Conservation (phyloP, 495 filamentous ascomycete genomes). For the Monascus purpureus region DNA sequence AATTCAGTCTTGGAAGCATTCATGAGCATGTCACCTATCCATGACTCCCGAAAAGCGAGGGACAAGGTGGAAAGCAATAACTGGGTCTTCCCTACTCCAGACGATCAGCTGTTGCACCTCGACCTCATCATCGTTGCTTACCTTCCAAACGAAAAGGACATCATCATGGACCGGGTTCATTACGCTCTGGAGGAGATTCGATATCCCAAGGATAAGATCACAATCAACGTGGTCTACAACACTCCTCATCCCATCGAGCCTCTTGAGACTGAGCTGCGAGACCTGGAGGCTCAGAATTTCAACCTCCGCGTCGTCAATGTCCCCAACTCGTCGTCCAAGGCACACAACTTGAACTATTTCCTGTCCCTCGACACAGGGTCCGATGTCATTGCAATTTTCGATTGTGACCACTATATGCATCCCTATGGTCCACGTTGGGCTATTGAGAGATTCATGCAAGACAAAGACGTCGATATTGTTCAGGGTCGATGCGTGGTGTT, state of each 20-base stretch:
- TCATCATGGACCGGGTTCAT: slow-evolving; percentile 22
- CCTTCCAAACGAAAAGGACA: slow-evolving; percentile 28
- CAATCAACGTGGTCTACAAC: slow-evolving; percentile 27
- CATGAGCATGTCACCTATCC: slow-evolving; percentile 14
- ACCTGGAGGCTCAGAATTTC: too few species aligned
- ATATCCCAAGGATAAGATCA: slow-evolving; percentile 21
- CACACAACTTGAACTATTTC: slow-evolving; percentile 28
- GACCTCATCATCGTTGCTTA: slow-evolving; percentile 29
- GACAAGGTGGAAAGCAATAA: slow-evolving; percentile 14
- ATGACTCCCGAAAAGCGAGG: slow-evolving; percentile 14
- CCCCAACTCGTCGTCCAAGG: slow-evolving; percentile 22
- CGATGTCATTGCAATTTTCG: slow-evolving; percentile 24
- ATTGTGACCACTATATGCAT: slow-evolving; percentile 27
- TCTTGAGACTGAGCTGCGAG: too few species aligned
- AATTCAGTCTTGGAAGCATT: slow-evolving; percentile 22
- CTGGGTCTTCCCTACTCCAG: slow-evolving; percentile 20
- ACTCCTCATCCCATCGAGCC: slow-evolving; percentile 21
- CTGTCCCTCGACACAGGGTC: slow-evolving; percentile 17
- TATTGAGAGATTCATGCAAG: slow-evolving; percentile 17
- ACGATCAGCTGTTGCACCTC: slow-evolving; percentile 17
- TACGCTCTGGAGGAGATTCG: slow-evolving; percentile 22
- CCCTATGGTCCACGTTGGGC: slow-evolving; percentile 26
- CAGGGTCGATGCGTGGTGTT: slow-evolving; percentile 27
- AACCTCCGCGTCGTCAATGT: slow-evolving; percentile 23
- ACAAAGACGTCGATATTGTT: slow-evolving; percentile 20